Base-by-base conservation (phyloP, 768 basidiomycete genomes). In the Lentinula lateritia region DNA sequence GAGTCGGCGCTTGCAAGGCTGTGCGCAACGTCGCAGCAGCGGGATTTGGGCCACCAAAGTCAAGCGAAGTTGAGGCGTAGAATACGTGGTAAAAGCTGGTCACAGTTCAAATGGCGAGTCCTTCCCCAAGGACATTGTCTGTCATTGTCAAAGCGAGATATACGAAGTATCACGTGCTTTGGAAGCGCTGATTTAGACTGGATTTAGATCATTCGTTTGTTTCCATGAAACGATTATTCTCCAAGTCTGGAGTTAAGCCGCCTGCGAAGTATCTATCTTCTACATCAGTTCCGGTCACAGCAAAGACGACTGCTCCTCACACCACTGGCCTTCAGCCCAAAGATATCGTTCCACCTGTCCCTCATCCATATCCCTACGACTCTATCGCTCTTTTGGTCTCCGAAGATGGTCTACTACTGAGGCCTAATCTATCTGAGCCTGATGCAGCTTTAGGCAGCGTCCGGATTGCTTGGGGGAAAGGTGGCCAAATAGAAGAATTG, bases 361-460 rank as follows among this genome's bases (percentile, higher is more conserved):
- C 87, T n/a, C 89, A 92, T 69, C 90, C 90, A 32, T 83, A 81
- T 66, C 89, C 91, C 6, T 75, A 92, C 68, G 83, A 87, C 50
- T 78, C 85, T 63, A 83, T 94, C 45, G 82, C 82, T n/a, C 63
- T 93, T 36, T 68, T 87, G 43, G 80, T 78, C 3, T 81, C 87
- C 0, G 72, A 76, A 16, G 77, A 82, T 7, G 91, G 89, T 4
- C 78, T 94, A n/a, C 68, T 90, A 54, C 75, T 93, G 58, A 80
- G 85, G 48, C 89, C 87, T 20, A 81, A 84, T 66, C 63, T 76
- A 20, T 66, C 73, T 38, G 76, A 63, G 50, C 64, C 57, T 43
- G 66, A 62, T 42, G 66, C 65, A 48, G 65, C 74, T 8, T 71
- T 73, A 35, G 75, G 78, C 20, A 77, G 78, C 69, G 76, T 88